phyloP scores from a whole-genome alignment of 495 filamentous ascomycete genomes.

The Podospora sp. region DNA sequence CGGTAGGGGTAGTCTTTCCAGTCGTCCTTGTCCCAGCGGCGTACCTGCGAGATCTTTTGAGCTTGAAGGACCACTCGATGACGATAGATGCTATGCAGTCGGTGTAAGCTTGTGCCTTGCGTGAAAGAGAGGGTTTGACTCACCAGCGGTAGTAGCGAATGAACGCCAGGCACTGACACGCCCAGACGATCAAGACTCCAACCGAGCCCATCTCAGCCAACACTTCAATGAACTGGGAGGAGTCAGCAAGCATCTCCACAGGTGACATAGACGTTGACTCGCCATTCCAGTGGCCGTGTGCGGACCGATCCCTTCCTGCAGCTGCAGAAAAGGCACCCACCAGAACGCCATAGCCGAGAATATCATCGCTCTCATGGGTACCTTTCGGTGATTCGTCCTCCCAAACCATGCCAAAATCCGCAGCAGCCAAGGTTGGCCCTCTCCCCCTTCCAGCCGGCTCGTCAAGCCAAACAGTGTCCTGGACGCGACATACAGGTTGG shows the following conservation, averaged over 20 bases:
- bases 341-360: slow-evolving; percentile 35
- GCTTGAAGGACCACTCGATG: slow-evolving; percentile 34
- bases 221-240: slow-evolving; percentile 37
- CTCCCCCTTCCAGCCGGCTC: slow-evolving; percentile 34
- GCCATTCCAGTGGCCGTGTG: slow-evolving; percentile 10
- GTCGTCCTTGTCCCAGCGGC: slow-evolving; percentile 33
- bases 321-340: slow-evolving; percentile 37
- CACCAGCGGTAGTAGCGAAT: slow-evolving; percentile 45
- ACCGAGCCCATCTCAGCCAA: slow-evolving; percentile 41
- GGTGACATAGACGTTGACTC: background rate
- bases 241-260: background rate
- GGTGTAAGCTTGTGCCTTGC: background rate
- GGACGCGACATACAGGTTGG: slow-evolving; percentile 47
- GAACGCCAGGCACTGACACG: slow-evolving; percentile 49
- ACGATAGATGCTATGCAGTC: slow-evolving; percentile 36
- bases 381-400: slow-evolving; percentile 43
- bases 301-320: slow-evolving; percentile 18
- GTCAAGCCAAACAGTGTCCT: slow-evolving; percentile 46
- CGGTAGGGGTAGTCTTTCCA: slow-evolving; percentile 47
- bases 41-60: slow-evolving; percentile 33
- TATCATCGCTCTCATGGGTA: slow-evolving; percentile 45
- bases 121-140: background rate
- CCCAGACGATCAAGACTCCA: slow-evolving; percentile 42
- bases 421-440: slow-evolving; percentile 31
- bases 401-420: slow-evolving; percentile 36